Conservation (phyloP, 2,329 filamentous ascomycete species). For the Calonectria honghensis region DNA sequence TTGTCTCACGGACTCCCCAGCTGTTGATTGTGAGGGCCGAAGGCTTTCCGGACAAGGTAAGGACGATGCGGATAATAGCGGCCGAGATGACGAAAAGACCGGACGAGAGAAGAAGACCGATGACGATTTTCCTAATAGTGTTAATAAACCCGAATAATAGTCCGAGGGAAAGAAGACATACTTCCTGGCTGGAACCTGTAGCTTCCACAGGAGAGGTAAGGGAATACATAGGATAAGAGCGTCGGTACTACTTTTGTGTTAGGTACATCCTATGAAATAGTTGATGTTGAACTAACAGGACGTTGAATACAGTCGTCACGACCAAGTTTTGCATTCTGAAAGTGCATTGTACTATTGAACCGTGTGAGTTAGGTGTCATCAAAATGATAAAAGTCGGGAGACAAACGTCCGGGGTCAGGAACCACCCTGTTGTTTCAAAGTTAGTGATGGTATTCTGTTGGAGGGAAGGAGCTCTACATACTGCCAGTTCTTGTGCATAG, state of each 20-base stretch:
- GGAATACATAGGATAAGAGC: conserved; percentile 47
- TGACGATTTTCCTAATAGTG: conserved; percentile 49
- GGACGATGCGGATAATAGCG: conserved; percentile 49
- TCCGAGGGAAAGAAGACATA: background rate
- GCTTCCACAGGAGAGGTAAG: conserved; percentile 50
- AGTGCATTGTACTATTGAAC: conserved; percentile 33
- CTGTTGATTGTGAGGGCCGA: conserved; percentile 52
- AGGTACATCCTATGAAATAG: background rate
- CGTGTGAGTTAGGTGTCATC: conserved; percentile 3
- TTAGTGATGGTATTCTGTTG: conserved; percentile 5
- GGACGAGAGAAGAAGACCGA: conserved; percentile 52
- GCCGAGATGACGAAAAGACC: conserved; percentile 55
- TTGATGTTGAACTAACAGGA: conserved; percentile 41
- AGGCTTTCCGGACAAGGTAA: conserved; percentile 49
- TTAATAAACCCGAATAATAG: background rate
- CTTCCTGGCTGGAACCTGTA: conserved; percentile 49
- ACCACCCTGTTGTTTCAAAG: conserved; percentile 36
- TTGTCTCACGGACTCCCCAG: conserved; percentile 57
- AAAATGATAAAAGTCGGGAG: background rate
- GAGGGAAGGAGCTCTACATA: conserved; percentile 22
- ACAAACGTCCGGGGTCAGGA: conserved; percentile 46
- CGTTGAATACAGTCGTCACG: conserved; percentile 49
- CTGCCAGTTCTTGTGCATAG: conserved; percentile 52
- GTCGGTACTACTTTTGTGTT: conserved; percentile 38
- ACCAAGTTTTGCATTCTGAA: conserved; percentile 48